These are phyloP conservation scores for Rhytidhysteron rufulum DNA, from an alignment of 2,329 filamentous ascomycete species.

Conservation along the genomic window DNA sequence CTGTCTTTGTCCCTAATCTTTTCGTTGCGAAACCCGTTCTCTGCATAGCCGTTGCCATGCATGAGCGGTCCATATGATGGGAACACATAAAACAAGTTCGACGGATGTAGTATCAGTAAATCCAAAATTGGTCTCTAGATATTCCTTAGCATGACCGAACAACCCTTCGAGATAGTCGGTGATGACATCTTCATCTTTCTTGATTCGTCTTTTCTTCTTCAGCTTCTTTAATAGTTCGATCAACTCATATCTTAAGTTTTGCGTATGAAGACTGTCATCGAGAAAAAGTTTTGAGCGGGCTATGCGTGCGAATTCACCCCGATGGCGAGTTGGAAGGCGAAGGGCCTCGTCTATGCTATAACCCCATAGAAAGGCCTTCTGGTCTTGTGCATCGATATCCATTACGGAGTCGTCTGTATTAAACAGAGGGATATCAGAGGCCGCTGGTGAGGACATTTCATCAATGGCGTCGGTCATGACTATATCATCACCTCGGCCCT, in stretches of 20 bases:
- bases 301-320: too few relatives aligned
- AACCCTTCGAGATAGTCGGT: slow-evolving; percentile 4
- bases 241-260: not conserved
- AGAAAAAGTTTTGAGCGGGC: slow-evolving; percentile 3
- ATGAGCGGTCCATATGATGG: slow-evolving; percentile 9
- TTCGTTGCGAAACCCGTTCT: slow-evolving; percentile 5
- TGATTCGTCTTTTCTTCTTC: slow-evolving; percentile 5
- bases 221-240: slow-evolving; percentile 1
- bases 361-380: too few relatives aligned
- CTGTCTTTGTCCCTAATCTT: too few relatives aligned
- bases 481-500: too few relatives aligned
- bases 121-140: not conserved
- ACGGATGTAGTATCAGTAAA: slow-evolving; percentile 2
- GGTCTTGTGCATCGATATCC: too few relatives aligned
- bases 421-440: too few relatives aligned
- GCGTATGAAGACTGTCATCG: slow-evolving; percentile 2
- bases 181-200: slow-evolving; percentile 8
- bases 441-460: too few relatives aligned
- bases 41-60: slow-evolving; percentile 10
- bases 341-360: too few relatives aligned
- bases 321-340: too few relatives aligned
- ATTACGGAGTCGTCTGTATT: too few relatives aligned
- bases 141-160: not conserved
- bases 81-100: slow-evolving; percentile 11
- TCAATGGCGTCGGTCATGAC: too few relatives aligned